These are phyloP conservation scores for Sclerotinia spermophila DNA, from an alignment of 2,329 filamentous ascomycete species.

Conservation along the genomic window DNA sequence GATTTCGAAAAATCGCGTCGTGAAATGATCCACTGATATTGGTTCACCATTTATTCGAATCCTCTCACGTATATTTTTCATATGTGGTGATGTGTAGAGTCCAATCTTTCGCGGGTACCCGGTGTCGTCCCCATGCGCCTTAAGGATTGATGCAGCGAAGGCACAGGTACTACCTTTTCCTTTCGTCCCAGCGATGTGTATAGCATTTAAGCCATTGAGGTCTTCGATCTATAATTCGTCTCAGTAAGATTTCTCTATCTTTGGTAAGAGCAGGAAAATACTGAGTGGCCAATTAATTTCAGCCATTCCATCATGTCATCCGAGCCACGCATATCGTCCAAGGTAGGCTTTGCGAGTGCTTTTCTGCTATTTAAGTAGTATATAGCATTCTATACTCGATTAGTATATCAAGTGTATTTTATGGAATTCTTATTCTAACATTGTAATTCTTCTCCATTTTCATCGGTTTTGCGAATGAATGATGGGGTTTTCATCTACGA, in stretches of 20 bases:
- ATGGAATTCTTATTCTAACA: too few species aligned
- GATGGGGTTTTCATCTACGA: too few species aligned
- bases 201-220: slow-evolving; percentile 37
- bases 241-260: not conserved
- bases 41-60: slow-evolving; percentile 57
- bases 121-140: slow-evolving; percentile 42
- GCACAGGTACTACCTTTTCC: slow-evolving; percentile 69
- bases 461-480: too few species aligned
- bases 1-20: slow-evolving; percentile 30
- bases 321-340: too few species aligned
- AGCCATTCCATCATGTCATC: not conserved
- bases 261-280: not conserved
- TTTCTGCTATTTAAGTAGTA: too few species aligned
- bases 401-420: too few species aligned
- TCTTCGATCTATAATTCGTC: not conserved
- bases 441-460: too few species aligned
- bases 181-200: slow-evolving; percentile 69
- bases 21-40: slow-evolving; percentile 54
- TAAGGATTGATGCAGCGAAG: slow-evolving; percentile 58
- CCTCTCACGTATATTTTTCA: slow-evolving; percentile 61
- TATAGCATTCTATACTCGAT: too few species aligned
- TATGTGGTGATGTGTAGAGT: slow-evolving; percentile 63
- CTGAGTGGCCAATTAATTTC: not conserved
- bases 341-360: too few species aligned
- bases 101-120: slow-evolving; percentile 43